Percentiles rank a stretch among this genome's conserved stretches.
These are phyloP conservation scores for Fusarium clavum DNA, from an alignment of 2,329 filamentous ascomycete genomes.

Conservation along the genomic window DNA sequence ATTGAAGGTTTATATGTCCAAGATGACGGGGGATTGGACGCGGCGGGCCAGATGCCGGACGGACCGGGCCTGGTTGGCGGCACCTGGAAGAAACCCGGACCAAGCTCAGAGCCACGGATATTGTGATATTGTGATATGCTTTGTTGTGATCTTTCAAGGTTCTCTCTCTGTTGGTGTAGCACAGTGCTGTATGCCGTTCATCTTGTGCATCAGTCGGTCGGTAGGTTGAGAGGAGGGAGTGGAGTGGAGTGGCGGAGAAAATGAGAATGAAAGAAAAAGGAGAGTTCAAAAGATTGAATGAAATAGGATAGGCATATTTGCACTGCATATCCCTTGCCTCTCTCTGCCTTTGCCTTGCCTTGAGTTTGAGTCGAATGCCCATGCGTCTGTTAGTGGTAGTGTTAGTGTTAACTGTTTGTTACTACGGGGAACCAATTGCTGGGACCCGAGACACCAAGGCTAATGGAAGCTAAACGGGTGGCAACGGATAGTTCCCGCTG, in stretches of 20 bases:
- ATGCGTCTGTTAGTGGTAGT: not conserved
- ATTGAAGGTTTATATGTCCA: conserved; percentile 36
- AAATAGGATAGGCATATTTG: conserved; percentile 16
- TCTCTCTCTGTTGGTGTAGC: not conserved
- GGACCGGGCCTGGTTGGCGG: conserved; percentile 37
- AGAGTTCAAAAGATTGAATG: conserved; percentile 3
- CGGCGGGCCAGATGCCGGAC: conserved; percentile 25
- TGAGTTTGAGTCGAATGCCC: conserved; percentile 4
- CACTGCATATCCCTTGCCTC: conserved; percentile 26
- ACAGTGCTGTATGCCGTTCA: not conserved
- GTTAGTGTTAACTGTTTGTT: conserved; percentile 11
- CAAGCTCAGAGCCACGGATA: not conserved
- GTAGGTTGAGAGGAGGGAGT: not conserved
- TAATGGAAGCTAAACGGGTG: conserved; percentile 1
- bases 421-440: conserved; percentile 18
- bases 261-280: not conserved
- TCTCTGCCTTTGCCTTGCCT: not conserved
- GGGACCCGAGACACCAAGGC: conserved; percentile 18
- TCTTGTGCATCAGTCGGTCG: conserved; percentile 4
- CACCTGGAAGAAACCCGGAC: conserved; percentile 1
- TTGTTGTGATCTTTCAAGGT: not conserved
- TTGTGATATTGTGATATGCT: not conserved
- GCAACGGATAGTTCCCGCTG: conserved; percentile 5
- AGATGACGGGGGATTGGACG: conserved; percentile 10
- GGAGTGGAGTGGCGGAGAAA: not conserved